Base-by-base conservation (phyloP, 305 asterid species). In the Fraxinus platypoda region DNA sequence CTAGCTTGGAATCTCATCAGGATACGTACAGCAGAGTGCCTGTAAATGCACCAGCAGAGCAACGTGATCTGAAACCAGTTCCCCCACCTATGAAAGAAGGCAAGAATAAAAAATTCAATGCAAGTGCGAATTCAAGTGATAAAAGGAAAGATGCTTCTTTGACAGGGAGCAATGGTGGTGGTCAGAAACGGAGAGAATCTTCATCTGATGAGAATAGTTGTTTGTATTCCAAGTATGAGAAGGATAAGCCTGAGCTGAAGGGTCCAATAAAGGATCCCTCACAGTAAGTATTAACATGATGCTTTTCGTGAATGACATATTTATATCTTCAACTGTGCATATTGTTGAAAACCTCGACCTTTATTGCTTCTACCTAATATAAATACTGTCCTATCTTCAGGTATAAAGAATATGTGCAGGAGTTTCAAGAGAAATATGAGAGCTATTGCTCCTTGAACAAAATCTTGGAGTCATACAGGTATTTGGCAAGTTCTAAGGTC, bases 391-490 rank as follows among this genome's bases (percentile, higher is more conserved):
- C 52, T 80, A 31, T n/a, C 82, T 87, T 82, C 88, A 97, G 99
- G 92, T 95, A 94, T 77, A 82, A 87, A 83, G 95, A 86, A 75
- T 94, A 97, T 85, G 97, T 97, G 85, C 90, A 93, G 88, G 99
- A 97, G 87, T 97, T 84, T 89, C 89, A 88, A 82, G 99, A 93
- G 88, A 97, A 97, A 87, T 92, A 92, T 57, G 93, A 91, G 72
- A 87, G 84, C 82, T 95, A 94, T 84, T 80, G 84, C 78, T 92
- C 97, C 46, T 84, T 97, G 89, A 87, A 85, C 90, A 92, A 89
- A 82, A 86, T 86, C 71, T 87, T 97, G 90, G 97, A 91, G 87
- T 85, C 97, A 33, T 92, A 92, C 92, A 92, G 98, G 99, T 97
- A 89, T 33, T 77, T 80, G 82, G 35, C 68, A 83, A 83, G 37